Percentiles rank a stretch among this genome's conserved stretches.
Evolutionary conservation across 2,329 filamentous ascomycete species (phyloP).

Genomic region (Furcasterigmium sp.): DNA sequence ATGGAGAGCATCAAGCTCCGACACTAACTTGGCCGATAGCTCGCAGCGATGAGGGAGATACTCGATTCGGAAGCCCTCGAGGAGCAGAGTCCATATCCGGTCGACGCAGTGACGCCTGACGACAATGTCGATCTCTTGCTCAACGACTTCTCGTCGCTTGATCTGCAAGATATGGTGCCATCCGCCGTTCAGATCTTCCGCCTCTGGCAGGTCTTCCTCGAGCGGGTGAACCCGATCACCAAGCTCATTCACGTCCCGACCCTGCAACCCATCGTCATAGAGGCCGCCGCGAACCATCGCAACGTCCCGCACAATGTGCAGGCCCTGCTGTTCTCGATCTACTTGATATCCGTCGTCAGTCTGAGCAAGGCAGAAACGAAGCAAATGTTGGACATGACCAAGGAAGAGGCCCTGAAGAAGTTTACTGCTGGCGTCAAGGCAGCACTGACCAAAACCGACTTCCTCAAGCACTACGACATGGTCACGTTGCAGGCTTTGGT

Average conservation of each 20-base stretch:
- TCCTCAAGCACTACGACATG: conserved; percentile 54
- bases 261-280: conserved; percentile 58
- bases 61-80: conserved; percentile 43
- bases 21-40: conserved; percentile 23
- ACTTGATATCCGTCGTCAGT: conserved; percentile 11
- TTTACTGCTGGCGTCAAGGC: conserved; percentile 48
- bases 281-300: conserved; percentile 52
- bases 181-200: conserved; percentile 60
- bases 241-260: conserved; percentile 70
- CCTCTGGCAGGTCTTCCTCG: conserved; percentile 70
- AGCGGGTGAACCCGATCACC: conserved; percentile 68
- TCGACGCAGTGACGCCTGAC: conserved; percentile 45
- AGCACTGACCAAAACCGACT: conserved; percentile 46
- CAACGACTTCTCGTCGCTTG: conserved; percentile 31
- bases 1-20: neutral
- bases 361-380: conserved; percentile 44
- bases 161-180: conserved; percentile 53
- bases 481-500: conserved; percentile 54
- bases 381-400: conserved; percentile 43
- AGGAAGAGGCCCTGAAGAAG: conserved; percentile 42
- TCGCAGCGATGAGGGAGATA: conserved; percentile 55
- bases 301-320: conserved; percentile 40
- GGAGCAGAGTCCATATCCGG: conserved; percentile 42
- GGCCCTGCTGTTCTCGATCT: conserved; percentile 14
- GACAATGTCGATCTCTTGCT: conserved; percentile 47